Evolutionary conservation across 257 asterid genomes (phyloP).

Genomic region (Datura wrightii): DNA sequence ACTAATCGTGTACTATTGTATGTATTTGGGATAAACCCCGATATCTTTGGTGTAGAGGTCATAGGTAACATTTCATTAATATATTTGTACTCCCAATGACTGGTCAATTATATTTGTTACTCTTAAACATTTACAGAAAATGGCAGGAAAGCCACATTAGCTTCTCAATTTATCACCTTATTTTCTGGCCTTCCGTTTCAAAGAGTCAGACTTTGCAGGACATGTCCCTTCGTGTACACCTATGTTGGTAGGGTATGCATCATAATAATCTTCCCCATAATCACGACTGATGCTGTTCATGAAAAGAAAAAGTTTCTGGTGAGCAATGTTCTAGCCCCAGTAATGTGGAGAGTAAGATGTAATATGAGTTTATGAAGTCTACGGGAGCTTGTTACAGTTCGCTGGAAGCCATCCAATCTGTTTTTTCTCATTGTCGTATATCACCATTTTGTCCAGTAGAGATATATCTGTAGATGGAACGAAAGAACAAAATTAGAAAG

Average conservation of each 20-base stretch:
- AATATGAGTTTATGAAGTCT: not conserved
- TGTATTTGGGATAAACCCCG: not conserved
- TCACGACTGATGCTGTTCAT: slow-evolving; percentile 15
- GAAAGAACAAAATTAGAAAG: not conserved
- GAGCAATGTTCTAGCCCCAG: not conserved
- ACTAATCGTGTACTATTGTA: not conserved
- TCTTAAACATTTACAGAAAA: not conserved
- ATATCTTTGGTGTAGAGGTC: not conserved
- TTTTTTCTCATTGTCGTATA: slow-evolving; percentile 80
- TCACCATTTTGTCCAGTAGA: slow-evolving; percentile 81
- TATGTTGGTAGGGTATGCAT: slow-evolving; percentile 19
- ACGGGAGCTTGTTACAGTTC: slow-evolving; percentile 54
- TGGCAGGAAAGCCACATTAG: not conserved
- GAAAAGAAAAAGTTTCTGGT: not conserved
- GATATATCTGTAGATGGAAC: slow-evolving; percentile 63
- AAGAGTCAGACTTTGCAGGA: slow-evolving; percentile 3
- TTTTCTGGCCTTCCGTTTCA: not conserved
- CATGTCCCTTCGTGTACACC: not conserved
- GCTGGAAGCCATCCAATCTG: slow-evolving; percentile 74
- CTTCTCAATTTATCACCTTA: not conserved
- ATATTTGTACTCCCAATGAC: slow-evolving; percentile 18
- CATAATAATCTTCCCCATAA: not conserved
- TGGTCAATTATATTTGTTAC: not conserved
- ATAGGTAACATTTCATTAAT: not conserved
- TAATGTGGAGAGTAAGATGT: not conserved